A percentile compares a stretch with the other conserved stretches of the same genome.
phyloP scores from a whole-genome alignment of 768 basidiomycete genomes.

The Glaciozyma antarctica region DNA sequence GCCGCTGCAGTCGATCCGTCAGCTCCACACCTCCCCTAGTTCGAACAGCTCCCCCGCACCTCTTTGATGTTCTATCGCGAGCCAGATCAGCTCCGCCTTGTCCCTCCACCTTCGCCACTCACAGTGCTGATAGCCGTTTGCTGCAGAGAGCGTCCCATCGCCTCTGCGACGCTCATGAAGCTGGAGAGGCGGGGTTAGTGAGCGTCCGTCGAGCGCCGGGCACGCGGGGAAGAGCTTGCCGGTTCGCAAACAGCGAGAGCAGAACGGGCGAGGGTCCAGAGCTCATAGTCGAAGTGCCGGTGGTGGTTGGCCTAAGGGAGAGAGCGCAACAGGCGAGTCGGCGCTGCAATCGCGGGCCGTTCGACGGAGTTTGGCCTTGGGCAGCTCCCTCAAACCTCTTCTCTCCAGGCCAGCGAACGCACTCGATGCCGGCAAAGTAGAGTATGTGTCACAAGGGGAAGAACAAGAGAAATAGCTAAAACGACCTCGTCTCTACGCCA shows the following conservation, averaged over 20 bases:
- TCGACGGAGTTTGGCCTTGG: too few relatives aligned
- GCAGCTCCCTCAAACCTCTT: too few relatives aligned
- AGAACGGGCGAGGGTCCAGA: not conserved
- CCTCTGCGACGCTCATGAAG: slow-evolving; percentile 36
- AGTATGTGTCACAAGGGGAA: not conserved
- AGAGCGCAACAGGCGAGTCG: not conserved
- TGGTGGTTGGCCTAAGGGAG: not conserved
- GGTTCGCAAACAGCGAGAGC: not conserved
- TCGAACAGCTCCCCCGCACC: not conserved
- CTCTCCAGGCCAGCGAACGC: too few relatives aligned
- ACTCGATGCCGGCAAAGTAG: too few relatives aligned
- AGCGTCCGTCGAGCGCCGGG: too few relatives aligned
- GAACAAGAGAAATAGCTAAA: not conserved
- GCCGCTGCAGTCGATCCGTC: slow-evolving; percentile 45
- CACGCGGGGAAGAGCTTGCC: not conserved
- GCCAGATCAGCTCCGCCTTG: too few relatives aligned
- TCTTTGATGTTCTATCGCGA: slow-evolving; percentile 59
- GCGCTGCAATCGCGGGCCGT: too few relatives aligned
- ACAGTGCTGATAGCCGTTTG: slow-evolving; percentile 41
- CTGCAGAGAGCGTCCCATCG: slow-evolving; percentile 63
- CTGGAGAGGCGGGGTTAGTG: not conserved
- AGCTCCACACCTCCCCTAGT: not conserved
- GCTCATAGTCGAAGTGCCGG: not conserved
- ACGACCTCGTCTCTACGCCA: not conserved
- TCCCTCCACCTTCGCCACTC: too few relatives aligned